phyloP scores from a whole-genome alignment of 148 eudicot genomes.

The Chenopodium suecicum region DNA sequence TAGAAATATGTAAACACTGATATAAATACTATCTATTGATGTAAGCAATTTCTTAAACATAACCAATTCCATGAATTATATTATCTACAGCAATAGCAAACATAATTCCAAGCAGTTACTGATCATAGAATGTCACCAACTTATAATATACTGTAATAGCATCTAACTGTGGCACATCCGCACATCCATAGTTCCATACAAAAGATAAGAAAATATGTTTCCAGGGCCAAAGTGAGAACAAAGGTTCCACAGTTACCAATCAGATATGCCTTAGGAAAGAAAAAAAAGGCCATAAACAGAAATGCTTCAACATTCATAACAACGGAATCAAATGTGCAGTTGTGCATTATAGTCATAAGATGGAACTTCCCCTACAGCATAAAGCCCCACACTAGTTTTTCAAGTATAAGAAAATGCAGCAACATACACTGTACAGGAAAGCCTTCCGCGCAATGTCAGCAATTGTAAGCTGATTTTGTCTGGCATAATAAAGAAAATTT shows the following conservation, averaged over 20 bases:
- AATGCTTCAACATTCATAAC: background rate
- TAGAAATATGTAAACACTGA: background rate
- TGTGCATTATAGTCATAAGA: background rate
- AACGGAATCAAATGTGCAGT: background rate
- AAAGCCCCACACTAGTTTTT: background rate
- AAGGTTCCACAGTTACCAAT: background rate
- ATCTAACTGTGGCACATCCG: background rate
- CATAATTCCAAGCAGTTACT: background rate
- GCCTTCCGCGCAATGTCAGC: conserved; percentile 96
- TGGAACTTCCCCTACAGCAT: background rate
- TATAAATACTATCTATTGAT: background rate
- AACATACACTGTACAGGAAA: conserved; percentile 88
- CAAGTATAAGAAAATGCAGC: conserved; percentile 10
- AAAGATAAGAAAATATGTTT: background rate
- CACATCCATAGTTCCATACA: background rate
- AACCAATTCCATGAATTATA: background rate
- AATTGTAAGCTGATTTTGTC: conserved; percentile 84
- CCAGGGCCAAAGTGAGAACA: background rate
- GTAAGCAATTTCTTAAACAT: background rate
- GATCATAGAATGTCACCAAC: background rate
- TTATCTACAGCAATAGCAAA: background rate
- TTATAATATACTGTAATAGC: background rate
- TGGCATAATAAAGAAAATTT: conserved; percentile 34
- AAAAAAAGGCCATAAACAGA: background rate
- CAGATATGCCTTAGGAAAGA: background rate